Evolutionary conservation across 257 asterid species (phyloP), one percentile per base, ranked within the genome.

Genomic region (Gynochthodes officinalis): DNA sequence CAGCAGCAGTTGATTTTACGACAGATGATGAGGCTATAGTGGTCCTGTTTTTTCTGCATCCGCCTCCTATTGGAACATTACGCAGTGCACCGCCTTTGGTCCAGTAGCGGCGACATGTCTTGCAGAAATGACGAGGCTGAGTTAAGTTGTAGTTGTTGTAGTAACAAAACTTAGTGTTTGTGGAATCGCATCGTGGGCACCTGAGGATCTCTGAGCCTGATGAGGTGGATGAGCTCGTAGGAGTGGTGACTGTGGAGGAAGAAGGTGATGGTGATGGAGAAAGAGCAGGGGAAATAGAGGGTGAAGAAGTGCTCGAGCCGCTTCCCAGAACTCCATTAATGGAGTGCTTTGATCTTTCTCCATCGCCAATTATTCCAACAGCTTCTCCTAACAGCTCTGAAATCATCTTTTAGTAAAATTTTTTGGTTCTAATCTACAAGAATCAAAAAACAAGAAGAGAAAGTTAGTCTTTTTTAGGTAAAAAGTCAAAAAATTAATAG

Each of bases 21-120:
- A 70, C 74, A 4, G 86, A 46, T 0, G 87, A 54, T 0, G 88
- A n/a, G 52, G 86, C 7, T 23, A 81, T 46, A 72, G 77, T 4
- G 72, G n/a, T 73, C 82, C 81, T 89, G 88, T 85, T 91, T 64
- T 89, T 91, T 21, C 97, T 79, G 84, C 96, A 90, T 0, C 96
- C 97, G 14, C 97, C 97, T 7, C 97, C 97, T 54, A 90, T 90
- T 27, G 97, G 97, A 75, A 90, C 97, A 73, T 88, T 90, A 65
- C 97, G 91, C 27, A 90, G 80, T 15, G 97, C 95, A 19, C 97
- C 97, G 35, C 97, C 97, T 79, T 89, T 91, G 2, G 97, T 91
- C 97, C 97, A 91, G 78, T 91, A 91, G 52, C 97, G 97, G 66
- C 96, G 94, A 79, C 97, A 91, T 12, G 97, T 85, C 85, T 91